Percentiles rank a stretch among this genome's conserved stretches.
phyloP scores from a whole-genome alignment of 768 basidiomycete species.

The Panellus pusillus region DNA sequence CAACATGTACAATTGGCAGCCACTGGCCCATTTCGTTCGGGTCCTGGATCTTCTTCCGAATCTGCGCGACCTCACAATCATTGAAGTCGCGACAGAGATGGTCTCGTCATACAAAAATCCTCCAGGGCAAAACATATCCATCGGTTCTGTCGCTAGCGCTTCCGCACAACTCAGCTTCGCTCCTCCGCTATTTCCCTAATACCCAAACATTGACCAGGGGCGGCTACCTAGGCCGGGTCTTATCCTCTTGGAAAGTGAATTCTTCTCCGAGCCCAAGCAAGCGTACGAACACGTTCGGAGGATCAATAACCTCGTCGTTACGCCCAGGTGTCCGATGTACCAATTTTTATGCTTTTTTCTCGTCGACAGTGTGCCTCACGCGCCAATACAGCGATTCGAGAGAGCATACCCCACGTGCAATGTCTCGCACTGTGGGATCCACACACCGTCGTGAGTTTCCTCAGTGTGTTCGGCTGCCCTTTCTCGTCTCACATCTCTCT shows the following conservation, averaged over 20 bases:
- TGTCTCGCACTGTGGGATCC: neutral
- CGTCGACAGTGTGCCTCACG: too few relatives aligned
- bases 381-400: neutral
- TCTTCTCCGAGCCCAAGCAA: neutral
- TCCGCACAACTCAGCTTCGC: neutral
- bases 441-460: too few relatives aligned
- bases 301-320: neutral
- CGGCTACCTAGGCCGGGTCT: neutral
- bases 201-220: neutral
- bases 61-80: neutral
- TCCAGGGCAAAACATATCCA: neutral
- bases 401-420: neutral
- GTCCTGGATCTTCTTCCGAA: conserved; percentile 1
- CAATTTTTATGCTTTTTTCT: neutral
- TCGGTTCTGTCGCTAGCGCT: neutral
- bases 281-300: neutral
- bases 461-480: neutral
- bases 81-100: neutral
- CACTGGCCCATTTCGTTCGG: conserved; percentile 5
- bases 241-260: neutral
- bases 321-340: neutral
- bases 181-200: conserved; percentile 7
- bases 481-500: neutral
- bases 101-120: neutral
- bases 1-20: conserved; percentile 1